Conservation (phyloP, 2,329 filamentous ascomycete genomes). For the Verticillium nubilum region DNA sequence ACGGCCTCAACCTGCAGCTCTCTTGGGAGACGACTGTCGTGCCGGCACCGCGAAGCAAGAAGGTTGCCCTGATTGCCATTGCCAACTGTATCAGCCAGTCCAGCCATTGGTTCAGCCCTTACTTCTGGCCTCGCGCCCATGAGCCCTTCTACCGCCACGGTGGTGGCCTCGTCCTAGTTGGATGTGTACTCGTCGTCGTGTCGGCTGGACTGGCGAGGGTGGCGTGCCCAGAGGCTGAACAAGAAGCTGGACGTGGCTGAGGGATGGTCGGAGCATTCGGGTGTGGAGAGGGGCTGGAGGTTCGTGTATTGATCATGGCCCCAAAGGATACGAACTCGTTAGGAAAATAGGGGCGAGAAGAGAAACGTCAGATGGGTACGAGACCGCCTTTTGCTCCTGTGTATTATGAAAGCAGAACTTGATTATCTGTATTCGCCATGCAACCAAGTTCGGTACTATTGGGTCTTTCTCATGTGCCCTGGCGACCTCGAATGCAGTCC, state of each 20-base stretch:
- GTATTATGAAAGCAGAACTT: background rate
- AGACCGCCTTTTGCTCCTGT: background rate
- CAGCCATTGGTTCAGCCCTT: constrained; percentile 33
- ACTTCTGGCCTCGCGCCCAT: constrained; percentile 24
- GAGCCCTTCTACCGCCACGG: constrained; percentile 20
- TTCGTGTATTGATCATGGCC: constrained; percentile 5
- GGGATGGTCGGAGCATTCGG: constrained; percentile 15
- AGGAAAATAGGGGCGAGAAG: background rate
- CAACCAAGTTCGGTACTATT: background rate
- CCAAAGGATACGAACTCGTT: background rate
- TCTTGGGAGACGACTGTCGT: constrained; percentile 33
- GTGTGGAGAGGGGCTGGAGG: constrained; percentile 16
- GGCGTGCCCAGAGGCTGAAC: constrained; percentile 15
- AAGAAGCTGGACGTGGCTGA: constrained; percentile 19
- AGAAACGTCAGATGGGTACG: background rate
- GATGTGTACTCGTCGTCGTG: constrained; percentile 11
- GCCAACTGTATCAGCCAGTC: constrained; percentile 30
- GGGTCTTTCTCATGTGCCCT: background rate
- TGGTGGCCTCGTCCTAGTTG: constrained; percentile 14
- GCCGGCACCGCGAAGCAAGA: constrained; percentile 29
- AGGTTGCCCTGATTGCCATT: constrained; percentile 32
- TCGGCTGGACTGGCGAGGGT: constrained; percentile 14
- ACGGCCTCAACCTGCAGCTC: constrained; percentile 30
- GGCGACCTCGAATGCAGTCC: background rate
- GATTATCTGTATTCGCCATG: background rate